A percentile compares a stretch with the other conserved stretches of the same genome.
Evolutionary conservation across 805 yeast genomes (phyloP).

Genomic region (Pichia scutulata): DNA sequence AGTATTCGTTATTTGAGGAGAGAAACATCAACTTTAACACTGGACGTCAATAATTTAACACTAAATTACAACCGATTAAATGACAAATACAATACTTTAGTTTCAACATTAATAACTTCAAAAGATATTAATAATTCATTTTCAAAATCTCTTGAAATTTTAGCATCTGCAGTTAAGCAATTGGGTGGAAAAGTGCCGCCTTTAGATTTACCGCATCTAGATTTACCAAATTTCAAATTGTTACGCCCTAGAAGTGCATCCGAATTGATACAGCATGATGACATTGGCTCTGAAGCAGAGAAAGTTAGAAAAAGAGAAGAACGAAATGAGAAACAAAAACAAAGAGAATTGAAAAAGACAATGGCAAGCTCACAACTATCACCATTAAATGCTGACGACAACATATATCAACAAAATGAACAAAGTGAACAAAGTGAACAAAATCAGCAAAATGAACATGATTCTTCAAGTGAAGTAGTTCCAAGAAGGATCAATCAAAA

Average conservation of each 20-base stretch:
- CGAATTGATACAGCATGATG: too few relatives aligned
- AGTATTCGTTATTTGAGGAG: constrained; percentile 24
- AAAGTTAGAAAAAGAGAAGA: too few relatives aligned
- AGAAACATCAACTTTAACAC: constrained; percentile 22
- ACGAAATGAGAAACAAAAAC: too few relatives aligned
- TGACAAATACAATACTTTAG: constrained; percentile 54
- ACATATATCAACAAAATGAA: background rate
- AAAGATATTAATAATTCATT: constrained; percentile 52
- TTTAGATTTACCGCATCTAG: constrained; percentile 42
- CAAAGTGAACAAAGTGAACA: constrained; percentile 7
- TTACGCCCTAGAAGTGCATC: too few relatives aligned
- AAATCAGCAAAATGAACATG: background rate
- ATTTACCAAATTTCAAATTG: background rate
- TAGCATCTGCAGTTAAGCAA: constrained; percentile 42
- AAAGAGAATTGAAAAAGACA: too few relatives aligned
- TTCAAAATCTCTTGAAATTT: constrained; percentile 40
- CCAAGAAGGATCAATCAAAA: constrained; percentile 5
- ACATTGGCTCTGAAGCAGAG: too few relatives aligned
- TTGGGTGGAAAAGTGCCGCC: constrained; percentile 66
- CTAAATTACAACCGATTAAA: constrained; percentile 36
- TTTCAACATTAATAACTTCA: constrained; percentile 52
- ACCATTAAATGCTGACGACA: too few relatives aligned
- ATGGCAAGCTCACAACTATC: too few relatives aligned
- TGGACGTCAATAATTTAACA: constrained; percentile 28
- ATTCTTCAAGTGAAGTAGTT: background rate